Base-by-base conservation (phyloP, 208 protist genomes). In the Perkinsela sp. region DNA sequence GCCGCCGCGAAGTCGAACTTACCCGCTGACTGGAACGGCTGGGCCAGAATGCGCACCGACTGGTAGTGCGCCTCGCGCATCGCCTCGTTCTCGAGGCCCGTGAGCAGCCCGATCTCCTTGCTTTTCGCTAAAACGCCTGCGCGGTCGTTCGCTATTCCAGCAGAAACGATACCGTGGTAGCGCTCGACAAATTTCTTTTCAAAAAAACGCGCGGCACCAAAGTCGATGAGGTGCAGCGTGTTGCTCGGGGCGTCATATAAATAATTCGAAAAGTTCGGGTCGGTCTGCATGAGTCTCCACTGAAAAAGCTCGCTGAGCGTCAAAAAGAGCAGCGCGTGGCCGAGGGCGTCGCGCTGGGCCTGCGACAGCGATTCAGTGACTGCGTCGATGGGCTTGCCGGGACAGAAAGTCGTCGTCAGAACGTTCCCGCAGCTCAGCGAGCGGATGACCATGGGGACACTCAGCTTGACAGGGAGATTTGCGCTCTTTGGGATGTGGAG, bases 231-330 rank as follows among this genome's bases (percentile, higher is more conserved):
- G 66, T 85, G 70, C 30, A 93, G 73, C 48, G 68, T 70, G 2
- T 84, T 68, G 0, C 74, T 82, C 1, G 85, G 74, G 1, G 74
- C 73, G 67, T 93, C 85, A 69, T 92, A 95, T 28, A 97, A 70
- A 74, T 96, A 97, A 74, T 97, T 97, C 29, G 87, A 78, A 73
- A 85, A 97, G 78, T 96, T 96, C 15, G 94, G 94, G 71, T 97
- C 94, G 0, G 91, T 95, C 75, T 97, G 94, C 94, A 97, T 96
- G 70, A 93, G 94, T n/a, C 73, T 71, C 79, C 89, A 97, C 66
- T 81, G 69, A 71, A 97, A 97, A 1, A 96, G 73, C 72, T 97
- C 94, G 0, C 79, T 76, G 48, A 97, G 72, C 69, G 78, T 83
- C 1, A 91, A 48, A 1, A 72, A 75, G 70, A 96, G 72, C 57